phyloP scores from a whole-genome alignment of 2,329 filamentous ascomycete genomes.

The Fusarium guadeloupense region DNA sequence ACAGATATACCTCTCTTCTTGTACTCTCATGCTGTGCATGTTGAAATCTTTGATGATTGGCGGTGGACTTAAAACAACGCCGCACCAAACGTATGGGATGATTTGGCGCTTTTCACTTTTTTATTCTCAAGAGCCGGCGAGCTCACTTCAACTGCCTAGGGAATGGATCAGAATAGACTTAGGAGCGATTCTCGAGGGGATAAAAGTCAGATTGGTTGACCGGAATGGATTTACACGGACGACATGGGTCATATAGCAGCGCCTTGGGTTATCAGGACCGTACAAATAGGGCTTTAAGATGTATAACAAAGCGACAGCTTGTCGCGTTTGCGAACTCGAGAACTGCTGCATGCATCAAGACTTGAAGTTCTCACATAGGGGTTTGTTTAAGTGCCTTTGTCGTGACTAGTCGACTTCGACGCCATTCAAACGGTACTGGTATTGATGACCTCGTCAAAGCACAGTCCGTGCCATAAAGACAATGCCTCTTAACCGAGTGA shows the following conservation, averaged over 20 bases:
- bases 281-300: slow-evolving; percentile 20
- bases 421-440: neutral
- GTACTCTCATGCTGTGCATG: slow-evolving; percentile 16
- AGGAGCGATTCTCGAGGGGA: slow-evolving; percentile 6
- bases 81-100: slow-evolving; percentile 19
- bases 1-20: slow-evolving; percentile 4
- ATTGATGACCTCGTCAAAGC: neutral
- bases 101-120: slow-evolving; percentile 26
- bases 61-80: slow-evolving; percentile 11
- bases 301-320: neutral
- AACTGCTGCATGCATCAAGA: neutral
- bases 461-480: neutral
- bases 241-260: slow-evolving; percentile 23
- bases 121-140: slow-evolving; percentile 31
- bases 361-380: neutral
- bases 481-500: neutral
- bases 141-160: slow-evolving; percentile 28
- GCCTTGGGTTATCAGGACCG: slow-evolving; percentile 11
- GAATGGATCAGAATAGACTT: slow-evolving; percentile 31
- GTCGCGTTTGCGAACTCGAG: neutral
- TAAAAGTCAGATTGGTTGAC: slow-evolving; percentile 7
- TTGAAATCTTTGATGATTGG: slow-evolving; percentile 2
- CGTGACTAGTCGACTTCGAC: neutral
- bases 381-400: neutral
- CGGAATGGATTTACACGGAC: slow-evolving; percentile 11